phyloP scores from a whole-genome alignment of 192 early-diverging fungal species.

The Dispira simplex region DNA sequence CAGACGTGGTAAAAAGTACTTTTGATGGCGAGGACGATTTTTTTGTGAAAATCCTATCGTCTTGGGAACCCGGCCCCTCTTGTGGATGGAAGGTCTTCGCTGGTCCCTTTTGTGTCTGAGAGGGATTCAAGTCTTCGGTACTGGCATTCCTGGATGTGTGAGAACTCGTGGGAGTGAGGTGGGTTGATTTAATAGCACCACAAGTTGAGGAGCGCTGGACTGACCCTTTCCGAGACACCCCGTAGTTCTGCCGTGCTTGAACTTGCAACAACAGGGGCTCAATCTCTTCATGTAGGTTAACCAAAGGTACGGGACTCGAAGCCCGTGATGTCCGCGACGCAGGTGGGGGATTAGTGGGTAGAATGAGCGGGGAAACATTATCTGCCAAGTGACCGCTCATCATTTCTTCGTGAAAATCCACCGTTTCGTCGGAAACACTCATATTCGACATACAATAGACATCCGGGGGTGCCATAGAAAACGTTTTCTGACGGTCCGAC shows the following conservation, averaged over 20 bases:
- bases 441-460: too few species aligned
- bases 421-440: slow-evolving; percentile 19
- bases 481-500: slow-evolving; percentile 12
- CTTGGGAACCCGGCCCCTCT: too few species aligned
- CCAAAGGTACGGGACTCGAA: not conserved
- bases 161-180: not conserved
- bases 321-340: slow-evolving; percentile 3
- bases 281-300: not conserved
- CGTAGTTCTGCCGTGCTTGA: not conserved
- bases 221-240: not conserved
- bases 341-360: not conserved
- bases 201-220: too few species aligned
- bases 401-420: slow-evolving; percentile 45
- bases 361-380: slow-evolving; percentile 2
- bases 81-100: too few species aligned
- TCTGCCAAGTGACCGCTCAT: slow-evolving; percentile 26
- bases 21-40: too few species aligned
- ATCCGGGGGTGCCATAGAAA: too few species aligned
- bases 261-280: slow-evolving; percentile 6
- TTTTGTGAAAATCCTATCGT: too few species aligned
- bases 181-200: not conserved
- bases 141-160: not conserved
- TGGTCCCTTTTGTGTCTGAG: too few species aligned
- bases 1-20: too few species aligned
- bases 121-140: too few species aligned